phyloP scores from a whole-genome alignment of 1,284 basidiomycete genomes.

The Melampsora americana region DNA sequence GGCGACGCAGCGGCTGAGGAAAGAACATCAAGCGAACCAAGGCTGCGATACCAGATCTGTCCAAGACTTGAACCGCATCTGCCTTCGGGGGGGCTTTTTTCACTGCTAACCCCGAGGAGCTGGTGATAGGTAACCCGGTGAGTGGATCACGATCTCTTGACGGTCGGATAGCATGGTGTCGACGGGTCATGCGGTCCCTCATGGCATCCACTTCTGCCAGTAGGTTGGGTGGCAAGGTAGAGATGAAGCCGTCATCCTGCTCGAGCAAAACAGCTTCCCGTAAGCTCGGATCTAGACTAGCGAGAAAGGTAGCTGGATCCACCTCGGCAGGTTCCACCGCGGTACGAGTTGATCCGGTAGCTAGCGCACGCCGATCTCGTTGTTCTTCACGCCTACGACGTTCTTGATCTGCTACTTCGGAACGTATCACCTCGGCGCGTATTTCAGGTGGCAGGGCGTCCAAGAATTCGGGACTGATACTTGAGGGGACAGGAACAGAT shows the following conservation, averaged over 20 bases:
- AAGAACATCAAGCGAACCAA: constrained; percentile 93
- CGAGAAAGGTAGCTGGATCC: constrained; percentile 80
- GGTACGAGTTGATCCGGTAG: constrained; percentile 50
- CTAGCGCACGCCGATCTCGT: constrained; percentile 44
- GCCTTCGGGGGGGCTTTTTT: constrained; percentile 57
- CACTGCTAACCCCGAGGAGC: constrained; percentile 17
- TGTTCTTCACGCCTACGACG: constrained; percentile 59
- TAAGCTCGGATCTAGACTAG: constrained; percentile 73
- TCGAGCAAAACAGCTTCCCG: constrained; percentile 82
- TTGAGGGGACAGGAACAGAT: constrained; percentile 64
- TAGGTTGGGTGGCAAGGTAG: constrained; percentile 74
- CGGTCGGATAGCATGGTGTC: constrained; percentile 13
- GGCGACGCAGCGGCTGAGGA: constrained; percentile 84
- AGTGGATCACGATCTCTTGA: constrained; percentile 42
- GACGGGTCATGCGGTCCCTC: constrained; percentile 57
- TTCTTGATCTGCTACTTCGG: constrained; percentile 78
- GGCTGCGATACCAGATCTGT: constrained; percentile 82
- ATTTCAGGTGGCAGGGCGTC: constrained; percentile 94
- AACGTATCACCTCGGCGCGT: constrained; percentile 91
- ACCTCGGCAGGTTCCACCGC: constrained; percentile 65
- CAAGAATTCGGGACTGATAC: constrained; percentile 90
- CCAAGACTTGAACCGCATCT: constrained; percentile 90
- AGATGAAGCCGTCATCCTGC: constrained; percentile 76
- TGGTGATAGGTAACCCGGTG: constrained; percentile 24
- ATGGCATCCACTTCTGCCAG: constrained; percentile 73